Base-by-base conservation (phyloP, 352 stramenopile genomes). In the Pythium biforme region DNA sequence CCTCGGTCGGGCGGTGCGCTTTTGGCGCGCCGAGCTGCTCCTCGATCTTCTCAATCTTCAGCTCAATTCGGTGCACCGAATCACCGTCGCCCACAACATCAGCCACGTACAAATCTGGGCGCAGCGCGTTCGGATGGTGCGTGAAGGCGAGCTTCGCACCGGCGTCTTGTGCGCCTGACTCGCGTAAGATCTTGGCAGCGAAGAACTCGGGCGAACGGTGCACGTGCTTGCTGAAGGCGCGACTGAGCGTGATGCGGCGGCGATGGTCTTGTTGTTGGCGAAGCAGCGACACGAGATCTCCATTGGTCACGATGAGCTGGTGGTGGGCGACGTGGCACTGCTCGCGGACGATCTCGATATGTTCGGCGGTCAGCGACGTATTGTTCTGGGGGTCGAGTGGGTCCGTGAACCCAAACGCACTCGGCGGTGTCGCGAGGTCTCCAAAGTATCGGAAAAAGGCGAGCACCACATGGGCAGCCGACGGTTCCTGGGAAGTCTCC, bases 61-160 rank as follows among this genome's bases (percentile, higher is more conserved):
- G 64, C 67, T 93, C 80, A 25, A 91, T 79, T 11, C 72, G 79
- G 17, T 81, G 76, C 5, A 91, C 70, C 0, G 78, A 75, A 33
- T 79, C 73, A 22, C 84, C 82, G n/a, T 85, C 75, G 15, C 84
- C 84, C 2, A 59, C 56, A 22, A 93, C 82, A 37, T 90, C 80
- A 40, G 82, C 84, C 15, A 92, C 76, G n/a, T 85, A 88, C 27
- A 92, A 59, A 66, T 92, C 81, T 0, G 77, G 77, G 15, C 84
- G 82, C 9, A 90, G 59, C 26, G 70, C 70, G 52, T 93, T 93
- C 2, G 84, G 73, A 29, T 92, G 84, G n/a, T 69, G 74, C 1
- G 49, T 17, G 53, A 75, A 75, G 0, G n/a, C 46, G 22, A 75
- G 29, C 22, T 45, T 48, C 20, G 48, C 52, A 0, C 59, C 20